These are phyloP conservation scores for Actinomortierella wolfii DNA, from an alignment of 371 early-diverging fungal genomes.

Conservation along the genomic window DNA sequence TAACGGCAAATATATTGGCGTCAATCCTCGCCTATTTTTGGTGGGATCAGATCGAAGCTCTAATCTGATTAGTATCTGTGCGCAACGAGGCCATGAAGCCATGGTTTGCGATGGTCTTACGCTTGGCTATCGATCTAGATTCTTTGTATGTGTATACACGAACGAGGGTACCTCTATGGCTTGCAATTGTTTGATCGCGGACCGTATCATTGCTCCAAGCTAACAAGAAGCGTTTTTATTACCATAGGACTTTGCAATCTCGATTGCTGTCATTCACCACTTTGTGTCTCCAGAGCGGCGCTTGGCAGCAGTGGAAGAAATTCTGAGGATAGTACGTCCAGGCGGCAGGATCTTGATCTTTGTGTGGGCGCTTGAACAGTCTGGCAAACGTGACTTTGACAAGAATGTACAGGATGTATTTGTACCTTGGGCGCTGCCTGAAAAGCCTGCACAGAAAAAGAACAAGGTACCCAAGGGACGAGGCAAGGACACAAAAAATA, in stretches of 20 bases:
- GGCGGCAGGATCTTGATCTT: conserved; percentile 84
- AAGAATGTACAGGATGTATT: conserved; percentile 86
- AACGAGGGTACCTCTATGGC: background rate
- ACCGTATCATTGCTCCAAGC: background rate
- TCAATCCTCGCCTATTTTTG: conserved; percentile 74
- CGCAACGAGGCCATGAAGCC: conserved; percentile 79
- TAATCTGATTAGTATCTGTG: conserved; percentile 79
- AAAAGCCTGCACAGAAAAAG: conserved; percentile 39
- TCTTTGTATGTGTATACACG: conserved; percentile 62
- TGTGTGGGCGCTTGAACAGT: conserved; percentile 97
- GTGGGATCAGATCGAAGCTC: conserved; percentile 89
- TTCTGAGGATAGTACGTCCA: conserved; percentile 72
- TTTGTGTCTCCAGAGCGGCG: conserved; percentile 84
- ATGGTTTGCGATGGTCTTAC: conserved; percentile 84
- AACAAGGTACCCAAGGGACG: no score
- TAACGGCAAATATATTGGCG: conserved; percentile 96
- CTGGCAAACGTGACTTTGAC: conserved; percentile 76
- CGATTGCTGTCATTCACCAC: conserved; percentile 97
- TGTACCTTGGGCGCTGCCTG: conserved; percentile 87
- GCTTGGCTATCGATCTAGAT: conserved; percentile 73
- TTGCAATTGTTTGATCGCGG: background rate
- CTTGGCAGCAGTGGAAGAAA: conserved; percentile 74
- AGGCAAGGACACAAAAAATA: conserved; percentile 11
- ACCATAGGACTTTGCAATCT: conserved; percentile 87
- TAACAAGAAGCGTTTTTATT: conserved; percentile 2